These are phyloP conservation scores for Chlorokybus atmophyticus DNA, from an alignment of 139 green algal species.

Conservation along the genomic window DNA sequence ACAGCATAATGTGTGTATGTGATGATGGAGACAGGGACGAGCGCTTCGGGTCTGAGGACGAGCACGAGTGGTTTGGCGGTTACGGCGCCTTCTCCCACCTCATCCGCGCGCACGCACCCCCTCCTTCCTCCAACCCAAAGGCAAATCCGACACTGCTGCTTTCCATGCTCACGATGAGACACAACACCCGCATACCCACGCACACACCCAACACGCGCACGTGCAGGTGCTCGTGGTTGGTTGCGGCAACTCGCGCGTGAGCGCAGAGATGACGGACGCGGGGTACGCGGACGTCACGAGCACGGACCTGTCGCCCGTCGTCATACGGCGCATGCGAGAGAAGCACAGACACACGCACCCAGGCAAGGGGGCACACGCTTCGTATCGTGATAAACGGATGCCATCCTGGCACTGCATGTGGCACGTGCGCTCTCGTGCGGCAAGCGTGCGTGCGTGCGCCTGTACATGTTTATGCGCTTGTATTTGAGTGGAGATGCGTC, in stretches of 20 bases:
- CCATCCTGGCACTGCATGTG: no score
- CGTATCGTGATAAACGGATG: no score
- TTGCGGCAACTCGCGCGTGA: slow-evolving; percentile 33
- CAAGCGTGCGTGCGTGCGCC: no score
- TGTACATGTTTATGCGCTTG: no score
- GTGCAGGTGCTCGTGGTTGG: slow-evolving; percentile 31
- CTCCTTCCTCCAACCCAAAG: not conserved
- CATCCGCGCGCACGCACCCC: slow-evolving; percentile 21
- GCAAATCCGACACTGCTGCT: not conserved
- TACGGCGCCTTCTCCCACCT: slow-evolving; percentile 30
- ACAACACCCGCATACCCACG: not conserved
- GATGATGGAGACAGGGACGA: slow-evolving; percentile 25
- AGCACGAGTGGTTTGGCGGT: slow-evolving; percentile 38
- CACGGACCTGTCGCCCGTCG: slow-evolving; percentile 28
- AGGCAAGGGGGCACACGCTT: not conserved
- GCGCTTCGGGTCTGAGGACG: slow-evolving; percentile 30
- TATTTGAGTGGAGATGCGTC: no score
- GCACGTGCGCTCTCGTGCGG: no score
- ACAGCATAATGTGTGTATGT: not conserved
- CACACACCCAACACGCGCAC: not conserved
- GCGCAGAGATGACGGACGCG: slow-evolving; percentile 21
- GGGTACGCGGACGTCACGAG: slow-evolving; percentile 18
- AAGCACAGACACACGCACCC: no score
- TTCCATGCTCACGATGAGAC: not conserved
- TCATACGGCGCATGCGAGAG: slow-evolving; percentile 26